Percentiles rank a stretch among this genome's conserved stretches.
These are phyloP conservation scores for Xerocomellus chrysenteron DNA, from an alignment of 768 basidiomycete species.

Conservation along the genomic window DNA sequence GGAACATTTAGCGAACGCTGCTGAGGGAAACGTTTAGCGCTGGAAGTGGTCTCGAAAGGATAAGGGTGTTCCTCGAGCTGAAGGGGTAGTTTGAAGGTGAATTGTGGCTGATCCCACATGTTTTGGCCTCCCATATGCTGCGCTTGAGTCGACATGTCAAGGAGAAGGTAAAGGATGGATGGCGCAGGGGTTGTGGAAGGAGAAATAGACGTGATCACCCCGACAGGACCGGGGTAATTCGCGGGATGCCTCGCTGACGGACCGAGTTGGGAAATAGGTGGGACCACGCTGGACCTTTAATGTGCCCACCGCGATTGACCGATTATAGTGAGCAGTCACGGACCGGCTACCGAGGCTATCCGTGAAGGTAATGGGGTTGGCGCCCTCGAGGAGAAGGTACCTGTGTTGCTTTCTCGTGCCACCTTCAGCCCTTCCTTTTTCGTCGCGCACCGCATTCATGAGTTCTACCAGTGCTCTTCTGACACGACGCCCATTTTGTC, in stretches of 20 bases:
- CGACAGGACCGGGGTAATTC: not conserved
- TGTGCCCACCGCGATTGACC: conserved; percentile 1
- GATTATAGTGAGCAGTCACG: not conserved
- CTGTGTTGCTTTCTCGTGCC: too few relatives aligned
- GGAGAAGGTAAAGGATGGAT: not conserved
- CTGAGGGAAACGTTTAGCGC: conserved; percentile 7
- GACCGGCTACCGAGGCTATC: conserved; percentile 11
- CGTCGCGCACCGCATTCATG: not conserved
- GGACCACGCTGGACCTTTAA: conserved; percentile 6
- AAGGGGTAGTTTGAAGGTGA: conserved; percentile 14
- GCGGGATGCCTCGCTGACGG: conserved; percentile 1
- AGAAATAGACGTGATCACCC: not conserved
- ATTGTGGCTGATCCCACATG: conserved; percentile 21
- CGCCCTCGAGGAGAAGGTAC: not conserved
- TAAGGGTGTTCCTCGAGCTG: conserved; percentile 31
- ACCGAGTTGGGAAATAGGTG: not conserved
- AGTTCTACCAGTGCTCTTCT: not conserved
- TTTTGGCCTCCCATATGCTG: conserved; percentile 9
- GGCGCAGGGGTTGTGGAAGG: not conserved
- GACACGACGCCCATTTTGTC: not conserved
- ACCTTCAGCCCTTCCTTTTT: not conserved
- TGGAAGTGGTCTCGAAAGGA: conserved; percentile 13
- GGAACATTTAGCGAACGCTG: conserved; percentile 7
- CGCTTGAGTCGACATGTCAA: conserved; percentile 25
- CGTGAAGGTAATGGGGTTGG: not conserved